A percentile compares a stretch with the other conserved stretches of the same genome.
These are phyloP conservation scores for Termitomyces sp. DNA, from an alignment of 768 basidiomycete genomes.

Conservation along the genomic window DNA sequence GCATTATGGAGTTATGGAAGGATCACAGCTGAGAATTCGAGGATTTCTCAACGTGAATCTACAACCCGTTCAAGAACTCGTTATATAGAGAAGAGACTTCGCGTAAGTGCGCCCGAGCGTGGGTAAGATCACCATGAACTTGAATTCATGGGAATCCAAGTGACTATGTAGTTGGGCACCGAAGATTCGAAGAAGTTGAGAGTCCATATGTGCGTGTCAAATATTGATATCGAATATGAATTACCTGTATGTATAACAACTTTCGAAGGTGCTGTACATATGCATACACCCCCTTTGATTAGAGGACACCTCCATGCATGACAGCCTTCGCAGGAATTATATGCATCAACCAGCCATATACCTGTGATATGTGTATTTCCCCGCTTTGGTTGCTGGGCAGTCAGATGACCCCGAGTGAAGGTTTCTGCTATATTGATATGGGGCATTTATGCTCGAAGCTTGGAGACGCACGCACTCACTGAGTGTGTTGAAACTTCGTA, in stretches of 20 bases:
- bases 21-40: neutral
- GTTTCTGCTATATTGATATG: neutral
- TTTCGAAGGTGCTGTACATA: too few relatives aligned
- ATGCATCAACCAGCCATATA: too few relatives aligned
- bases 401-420: slow-evolving; percentile 14
- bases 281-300: too few relatives aligned
- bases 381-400: neutral
- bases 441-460: neutral
- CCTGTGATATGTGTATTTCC: too few relatives aligned
- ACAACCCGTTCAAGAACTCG: neutral
- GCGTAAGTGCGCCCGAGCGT: slow-evolving; percentile 4
- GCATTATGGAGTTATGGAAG: slow-evolving; percentile 6
- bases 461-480: too few relatives aligned
- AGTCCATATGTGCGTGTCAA: slow-evolving; percentile 4
- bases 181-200: neutral
- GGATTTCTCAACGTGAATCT: neutral
- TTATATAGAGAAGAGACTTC: neutral
- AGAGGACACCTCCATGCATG: too few relatives aligned
- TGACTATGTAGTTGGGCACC: neutral
- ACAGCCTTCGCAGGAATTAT: too few relatives aligned
- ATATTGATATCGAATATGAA: too few relatives aligned
- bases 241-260: too few relatives aligned
- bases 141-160: neutral
- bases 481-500: neutral
- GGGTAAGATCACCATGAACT: neutral